Base-by-base conservation (phyloP, 352 stramenopile genomes). In the Globisporangium paddicum region DNA sequence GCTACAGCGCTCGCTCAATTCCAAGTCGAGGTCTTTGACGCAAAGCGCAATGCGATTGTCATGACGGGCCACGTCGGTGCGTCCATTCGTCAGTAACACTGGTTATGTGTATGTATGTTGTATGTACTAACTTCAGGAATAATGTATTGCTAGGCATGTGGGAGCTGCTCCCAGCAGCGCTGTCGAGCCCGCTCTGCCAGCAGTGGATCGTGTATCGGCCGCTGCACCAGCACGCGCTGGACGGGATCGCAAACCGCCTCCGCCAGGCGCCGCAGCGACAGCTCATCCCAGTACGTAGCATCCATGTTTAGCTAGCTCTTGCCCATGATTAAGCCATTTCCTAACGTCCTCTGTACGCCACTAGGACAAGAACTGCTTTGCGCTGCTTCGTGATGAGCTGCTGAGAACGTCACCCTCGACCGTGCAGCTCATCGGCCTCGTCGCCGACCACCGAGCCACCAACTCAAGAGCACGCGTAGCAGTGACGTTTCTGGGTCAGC, bases 191-290 rank as follows among this genome's bases (percentile, higher is more conserved):
- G 1, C 45, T 54, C 7, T 58, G 66, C 25, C 68, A 69, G 35
- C 77, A 87, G 60, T 87, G 68, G 75, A 69, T 87, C 54, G 77
- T 87, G 54, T 84, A 86, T 37, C 73, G 77, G 0, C 75, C 77
- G 16, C 66, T 87, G 44, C 77, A 86, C 50, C 64, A 84, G 34
- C 18, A 18, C 10, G 37, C 58, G 23, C 52, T 87, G 50, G 62
- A 86, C 50, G 38, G 62, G n/a, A 49, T 87, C 19, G 71, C 77
- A 35, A 49, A 64, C 5, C 42, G 56, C 30, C 73, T 82, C 34
- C 74, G 77, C 26, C 21, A 58, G 2, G 69, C 61, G 13, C 64
- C 68, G 1, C 55, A 59, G 5, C 71, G 75, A 10, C 50, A 64
- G 0, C 63, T 87, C n/a, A 55, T 87, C n/a, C 64, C 64, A 47